phyloP scores from a whole-genome alignment of 495 filamentous ascomycete species.

The Copromyces sp. region DNA sequence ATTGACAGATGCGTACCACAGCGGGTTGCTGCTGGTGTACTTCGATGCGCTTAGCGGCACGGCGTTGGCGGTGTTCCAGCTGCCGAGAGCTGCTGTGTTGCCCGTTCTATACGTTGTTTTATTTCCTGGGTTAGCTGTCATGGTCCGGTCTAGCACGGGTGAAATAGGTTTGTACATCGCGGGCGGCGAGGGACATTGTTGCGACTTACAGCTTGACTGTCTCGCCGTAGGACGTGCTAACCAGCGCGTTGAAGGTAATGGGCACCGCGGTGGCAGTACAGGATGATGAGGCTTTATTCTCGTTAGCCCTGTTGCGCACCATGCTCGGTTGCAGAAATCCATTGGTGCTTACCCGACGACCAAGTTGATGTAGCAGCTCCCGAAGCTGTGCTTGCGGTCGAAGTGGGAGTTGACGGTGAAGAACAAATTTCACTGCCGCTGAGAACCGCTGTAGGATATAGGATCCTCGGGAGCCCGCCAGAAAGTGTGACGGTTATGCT shows the following conservation, averaged over 20 bases:
- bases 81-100: constrained; percentile 43
- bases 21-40: constrained; percentile 46
- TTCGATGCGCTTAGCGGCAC: constrained; percentile 41
- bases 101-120: constrained; percentile 26
- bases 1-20: constrained; percentile 46
- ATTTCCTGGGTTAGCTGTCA: neutral
- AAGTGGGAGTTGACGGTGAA: neutral
- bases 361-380: neutral
- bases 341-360: neutral
- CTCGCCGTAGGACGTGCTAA: constrained; percentile 45
- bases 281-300: neutral
- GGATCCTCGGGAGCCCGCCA: constrained; percentile 41
- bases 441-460: constrained; percentile 31
- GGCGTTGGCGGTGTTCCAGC: constrained; percentile 42
- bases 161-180: neutral
- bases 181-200: neutral
- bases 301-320: neutral
- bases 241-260: constrained; percentile 49
- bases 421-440: constrained; percentile 31
- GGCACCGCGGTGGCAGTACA: constrained; percentile 39
- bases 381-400: neutral
- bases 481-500: constrained; percentile 35
- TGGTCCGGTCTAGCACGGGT: neutral
- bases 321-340: neutral
- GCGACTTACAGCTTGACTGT: constrained; percentile 41